Conservation (phyloP, 2,329 filamentous ascomycete genomes). For the Aspergillus niger region DNA sequence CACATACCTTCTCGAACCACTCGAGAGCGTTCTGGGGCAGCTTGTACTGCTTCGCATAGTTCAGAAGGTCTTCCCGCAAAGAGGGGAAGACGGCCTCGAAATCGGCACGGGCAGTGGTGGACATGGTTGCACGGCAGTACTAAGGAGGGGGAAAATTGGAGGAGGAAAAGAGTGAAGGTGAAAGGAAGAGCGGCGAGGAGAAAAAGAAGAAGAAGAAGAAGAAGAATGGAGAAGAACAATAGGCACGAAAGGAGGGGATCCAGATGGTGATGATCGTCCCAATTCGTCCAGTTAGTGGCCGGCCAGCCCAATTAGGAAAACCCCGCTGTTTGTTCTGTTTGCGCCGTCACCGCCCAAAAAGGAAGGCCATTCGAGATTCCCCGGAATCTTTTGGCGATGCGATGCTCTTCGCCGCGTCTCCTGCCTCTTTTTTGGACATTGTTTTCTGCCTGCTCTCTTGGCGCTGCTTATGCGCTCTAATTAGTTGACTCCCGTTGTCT, state of each 20-base stretch:
- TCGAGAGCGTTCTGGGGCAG: constrained; percentile 76
- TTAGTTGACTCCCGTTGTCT: neutral
- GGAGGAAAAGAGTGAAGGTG: neutral
- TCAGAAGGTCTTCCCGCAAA: constrained; percentile 78
- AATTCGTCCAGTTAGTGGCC: neutral
- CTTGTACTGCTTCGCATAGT: constrained; percentile 78
- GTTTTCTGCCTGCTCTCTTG: neutral
- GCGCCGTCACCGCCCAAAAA: constrained; percentile 20
- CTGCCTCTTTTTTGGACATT: neutral
- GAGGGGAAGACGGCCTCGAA: constrained; percentile 90
- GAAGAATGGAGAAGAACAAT: neutral
- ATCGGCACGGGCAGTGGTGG: constrained; percentile 68
- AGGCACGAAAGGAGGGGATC: neutral
- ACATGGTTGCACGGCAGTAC: constrained; percentile 52
- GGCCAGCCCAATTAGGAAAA: neutral
- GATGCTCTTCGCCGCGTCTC: neutral
- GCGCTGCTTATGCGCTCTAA: neutral
- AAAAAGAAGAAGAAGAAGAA: neutral
- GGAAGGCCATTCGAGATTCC: constrained; percentile 11
- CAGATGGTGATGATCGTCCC: neutral
- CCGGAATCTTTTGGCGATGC: neutral
- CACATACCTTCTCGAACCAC: constrained; percentile 79
- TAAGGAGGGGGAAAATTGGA: constrained; percentile 1
- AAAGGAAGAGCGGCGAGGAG: neutral
- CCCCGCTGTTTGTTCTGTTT: constrained; percentile 33